These are phyloP conservation scores for Mucor racemosus DNA, from an alignment of 371 early-diverging fungal genomes.

Conservation along the genomic window DNA sequence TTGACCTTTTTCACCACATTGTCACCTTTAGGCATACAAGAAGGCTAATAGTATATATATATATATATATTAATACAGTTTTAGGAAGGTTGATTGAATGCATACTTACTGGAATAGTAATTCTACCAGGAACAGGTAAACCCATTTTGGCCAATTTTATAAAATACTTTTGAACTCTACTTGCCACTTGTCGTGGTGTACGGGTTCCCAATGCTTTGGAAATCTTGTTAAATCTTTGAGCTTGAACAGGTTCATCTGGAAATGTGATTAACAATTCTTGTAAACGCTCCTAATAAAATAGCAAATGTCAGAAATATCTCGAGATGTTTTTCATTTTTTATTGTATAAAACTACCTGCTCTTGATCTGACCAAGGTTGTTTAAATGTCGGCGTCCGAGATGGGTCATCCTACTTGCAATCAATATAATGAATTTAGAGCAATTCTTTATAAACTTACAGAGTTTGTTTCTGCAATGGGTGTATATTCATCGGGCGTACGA, in stretches of 20 bases:
- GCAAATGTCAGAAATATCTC: not conserved
- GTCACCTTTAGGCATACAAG: slow-evolving; percentile 36
- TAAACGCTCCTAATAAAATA: slow-evolving; percentile 42
- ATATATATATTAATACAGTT: not conserved
- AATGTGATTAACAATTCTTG: slow-evolving; percentile 59
- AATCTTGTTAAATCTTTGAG: slow-evolving; percentile 68
- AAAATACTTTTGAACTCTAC: slow-evolving; percentile 72
- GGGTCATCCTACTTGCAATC: slow-evolving; percentile 10
- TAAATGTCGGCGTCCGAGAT: slow-evolving; percentile 48
- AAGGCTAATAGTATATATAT: slow-evolving; percentile 31
- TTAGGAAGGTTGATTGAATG: not conserved
- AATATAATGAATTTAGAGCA: slow-evolving; percentile 1
- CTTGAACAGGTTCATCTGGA: slow-evolving; percentile 69
- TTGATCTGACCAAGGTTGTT: slow-evolving; percentile 69
- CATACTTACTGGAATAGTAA: slow-evolving; percentile 51
- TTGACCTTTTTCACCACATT: slow-evolving; percentile 8
- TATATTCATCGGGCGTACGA: slow-evolving; percentile 30
- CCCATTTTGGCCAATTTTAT: slow-evolving; percentile 69
- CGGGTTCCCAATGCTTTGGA: slow-evolving; percentile 64
- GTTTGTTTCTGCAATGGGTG: slow-evolving; percentile 5
- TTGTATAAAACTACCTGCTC: slow-evolving; percentile 51
- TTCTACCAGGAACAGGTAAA: slow-evolving; percentile 65
- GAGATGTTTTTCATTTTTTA: no score
- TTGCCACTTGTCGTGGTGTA: slow-evolving; percentile 66
- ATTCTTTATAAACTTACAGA: not conserved